Conservation (phyloP, 108 stramenopile species). For the Mediolabrus comicus region DNA sequence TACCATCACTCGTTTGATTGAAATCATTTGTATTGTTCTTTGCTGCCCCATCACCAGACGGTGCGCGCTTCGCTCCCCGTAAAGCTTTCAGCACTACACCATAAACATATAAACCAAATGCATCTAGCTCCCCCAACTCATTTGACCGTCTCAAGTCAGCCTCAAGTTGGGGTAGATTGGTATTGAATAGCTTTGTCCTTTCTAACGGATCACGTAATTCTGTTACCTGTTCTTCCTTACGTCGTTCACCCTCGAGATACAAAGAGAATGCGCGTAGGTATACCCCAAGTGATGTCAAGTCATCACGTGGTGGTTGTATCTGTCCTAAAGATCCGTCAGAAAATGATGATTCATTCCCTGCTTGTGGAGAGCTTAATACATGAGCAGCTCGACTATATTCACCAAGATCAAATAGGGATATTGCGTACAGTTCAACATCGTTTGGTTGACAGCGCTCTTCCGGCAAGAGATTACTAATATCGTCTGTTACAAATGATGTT, state of each 20-base stretch:
- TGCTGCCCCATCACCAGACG: background rate
- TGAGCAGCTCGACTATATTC: constrained; percentile 80
- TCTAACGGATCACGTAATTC: constrained; percentile 71
- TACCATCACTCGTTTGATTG: background rate
- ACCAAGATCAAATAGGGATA: constrained; percentile 70
- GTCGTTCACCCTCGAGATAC: constrained; percentile 92
- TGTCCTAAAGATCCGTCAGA: background rate
- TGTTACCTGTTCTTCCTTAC: constrained; percentile 76
- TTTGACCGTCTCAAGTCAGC: constrained; percentile 60
- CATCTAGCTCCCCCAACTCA: constrained; percentile 55
- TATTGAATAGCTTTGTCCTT: constrained; percentile 37
- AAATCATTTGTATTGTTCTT: background rate
- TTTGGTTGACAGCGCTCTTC: constrained; percentile 22
- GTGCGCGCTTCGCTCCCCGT: constrained; percentile 25
- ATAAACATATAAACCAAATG: constrained; percentile 92
- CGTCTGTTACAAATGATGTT: background rate
- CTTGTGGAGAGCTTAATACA: constrained; percentile 32
- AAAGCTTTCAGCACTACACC: constrained; percentile 67
- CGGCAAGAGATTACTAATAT: background rate
- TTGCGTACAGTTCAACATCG: constrained; percentile 63
- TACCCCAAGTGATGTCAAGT: constrained; percentile 57
- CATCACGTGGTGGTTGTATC: constrained; percentile 44
- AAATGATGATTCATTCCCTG: constrained; percentile 2
- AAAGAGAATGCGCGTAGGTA: constrained; percentile 87
- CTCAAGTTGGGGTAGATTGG: constrained; percentile 67